Percentiles rank a stretch among this genome's conserved stretches.
phyloP scores from a whole-genome alignment of 768 basidiomycete species.

The Tulasnella sp. region DNA sequence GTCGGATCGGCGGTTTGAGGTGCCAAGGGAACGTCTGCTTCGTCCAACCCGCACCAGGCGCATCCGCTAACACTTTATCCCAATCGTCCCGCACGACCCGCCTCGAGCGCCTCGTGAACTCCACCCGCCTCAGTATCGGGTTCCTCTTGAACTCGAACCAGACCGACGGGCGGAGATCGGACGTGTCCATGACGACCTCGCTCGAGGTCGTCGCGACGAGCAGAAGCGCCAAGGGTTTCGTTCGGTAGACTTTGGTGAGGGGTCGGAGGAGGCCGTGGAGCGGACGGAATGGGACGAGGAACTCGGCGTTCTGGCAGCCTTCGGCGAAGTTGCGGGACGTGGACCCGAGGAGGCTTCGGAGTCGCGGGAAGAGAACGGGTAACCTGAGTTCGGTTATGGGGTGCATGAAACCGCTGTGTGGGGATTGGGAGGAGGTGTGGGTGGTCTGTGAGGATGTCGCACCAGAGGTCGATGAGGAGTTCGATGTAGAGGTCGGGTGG shows the following conservation, averaged over 20 bases:
- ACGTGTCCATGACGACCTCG: background rate
- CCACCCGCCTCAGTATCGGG: background rate
- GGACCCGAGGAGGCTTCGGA: background rate
- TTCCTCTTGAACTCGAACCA: slow-evolving; percentile 3
- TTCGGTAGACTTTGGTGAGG: background rate
- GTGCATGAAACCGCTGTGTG: background rate
- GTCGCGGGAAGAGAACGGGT: slow-evolving; percentile 1
- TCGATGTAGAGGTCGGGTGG: background rate
- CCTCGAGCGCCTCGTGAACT: background rate
- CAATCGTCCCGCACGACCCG: background rate
- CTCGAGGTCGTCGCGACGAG: background rate
- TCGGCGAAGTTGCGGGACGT: background rate
- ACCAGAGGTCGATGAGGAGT: slow-evolving; percentile 5
- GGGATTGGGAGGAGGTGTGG: background rate
- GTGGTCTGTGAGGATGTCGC: background rate
- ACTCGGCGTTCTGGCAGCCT: background rate
- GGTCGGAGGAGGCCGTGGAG: slow-evolving; percentile 1
- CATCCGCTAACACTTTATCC: background rate
- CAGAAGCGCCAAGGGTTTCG: background rate
- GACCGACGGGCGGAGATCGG: background rate
- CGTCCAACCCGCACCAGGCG: background rate
- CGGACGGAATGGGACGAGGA: background rate
- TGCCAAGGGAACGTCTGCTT: background rate
- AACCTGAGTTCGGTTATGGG: background rate
- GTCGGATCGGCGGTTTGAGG: background rate